Percentiles rank a stretch among this genome's conserved stretches.
Conservation (phyloP, 2,329 filamentous ascomycete genomes). For the Beauveria medogensis region DNA sequence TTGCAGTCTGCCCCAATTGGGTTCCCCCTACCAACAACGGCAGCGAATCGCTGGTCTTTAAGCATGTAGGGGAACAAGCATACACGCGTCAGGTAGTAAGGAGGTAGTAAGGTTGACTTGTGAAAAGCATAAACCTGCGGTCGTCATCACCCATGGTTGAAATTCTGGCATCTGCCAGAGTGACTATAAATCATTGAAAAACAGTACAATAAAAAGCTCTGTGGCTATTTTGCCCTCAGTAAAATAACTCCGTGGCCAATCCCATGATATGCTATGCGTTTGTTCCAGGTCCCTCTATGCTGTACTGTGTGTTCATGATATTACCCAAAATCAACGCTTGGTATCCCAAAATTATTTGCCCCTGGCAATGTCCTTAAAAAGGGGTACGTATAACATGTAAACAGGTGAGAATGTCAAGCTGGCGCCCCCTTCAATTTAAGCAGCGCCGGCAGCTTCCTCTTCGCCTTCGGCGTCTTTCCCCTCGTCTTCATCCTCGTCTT, state of each 20-base stretch:
- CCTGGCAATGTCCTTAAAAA: not conserved
- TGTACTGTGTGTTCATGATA: not conserved
- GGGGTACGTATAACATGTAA: not conserved
- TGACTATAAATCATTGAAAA: not conserved
- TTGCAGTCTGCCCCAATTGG: too few relatives aligned
- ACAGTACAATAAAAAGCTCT: not conserved
- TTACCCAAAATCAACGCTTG: conserved; percentile 1
- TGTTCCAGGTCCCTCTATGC: conserved; percentile 1
- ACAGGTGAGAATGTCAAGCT: conserved; percentile 3
- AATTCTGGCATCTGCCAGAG: not conserved
- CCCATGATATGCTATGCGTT: not conserved
- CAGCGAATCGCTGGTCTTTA: not conserved
- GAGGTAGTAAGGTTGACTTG: not conserved
- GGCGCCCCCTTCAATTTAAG: not conserved
- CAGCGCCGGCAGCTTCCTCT: conserved; percentile 29
- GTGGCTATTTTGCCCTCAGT: not conserved
- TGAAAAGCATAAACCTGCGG: not conserved
- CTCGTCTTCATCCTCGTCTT: conserved; percentile 42
- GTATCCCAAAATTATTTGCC: conserved; percentile 3
- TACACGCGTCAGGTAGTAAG: not conserved
- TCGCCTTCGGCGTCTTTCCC: conserved; percentile 37
- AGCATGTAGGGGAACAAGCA: too few relatives aligned
- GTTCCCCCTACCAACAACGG: too few relatives aligned
- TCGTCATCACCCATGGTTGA: not conserved
- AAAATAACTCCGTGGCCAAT: conserved; percentile 4